Conservation (phyloP, 2,329 filamentous ascomycete genomes). For the Passalora sequoiae region DNA sequence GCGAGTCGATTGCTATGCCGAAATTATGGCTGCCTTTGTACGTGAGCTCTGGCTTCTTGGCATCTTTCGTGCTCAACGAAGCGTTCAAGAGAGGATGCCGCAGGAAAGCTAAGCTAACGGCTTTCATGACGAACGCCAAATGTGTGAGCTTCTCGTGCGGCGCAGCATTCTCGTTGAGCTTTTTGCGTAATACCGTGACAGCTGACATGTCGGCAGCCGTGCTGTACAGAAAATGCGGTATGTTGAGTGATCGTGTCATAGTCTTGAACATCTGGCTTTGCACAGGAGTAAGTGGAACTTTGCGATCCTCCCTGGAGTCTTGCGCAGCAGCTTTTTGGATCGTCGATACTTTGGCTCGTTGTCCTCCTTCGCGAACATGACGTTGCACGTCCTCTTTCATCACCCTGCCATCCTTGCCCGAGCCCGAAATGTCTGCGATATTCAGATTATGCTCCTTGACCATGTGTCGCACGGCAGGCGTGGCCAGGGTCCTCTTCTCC, state of each 20-base stretch:
- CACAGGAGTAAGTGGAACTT: conserved; percentile 65
- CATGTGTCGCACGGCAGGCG: conserved; percentile 85
- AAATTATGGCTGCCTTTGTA: conserved; percentile 88
- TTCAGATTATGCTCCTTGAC: conserved; percentile 73
- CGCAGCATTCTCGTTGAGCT: conserved; percentile 59
- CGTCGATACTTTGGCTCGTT: conserved; percentile 31
- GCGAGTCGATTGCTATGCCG: conserved; percentile 91
- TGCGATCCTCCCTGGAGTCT: conserved; percentile 55
- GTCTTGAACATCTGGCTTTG: conserved; percentile 95
- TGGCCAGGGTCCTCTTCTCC: conserved; percentile 74
- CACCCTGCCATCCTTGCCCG: conserved; percentile 85
- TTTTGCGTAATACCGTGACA: conserved; percentile 66
- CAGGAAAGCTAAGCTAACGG: conserved; percentile 76
- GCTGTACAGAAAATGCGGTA: conserved; percentile 93
- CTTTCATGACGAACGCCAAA: conserved; percentile 93
- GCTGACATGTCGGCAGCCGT: conserved; percentile 80
- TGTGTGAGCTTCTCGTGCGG: conserved; percentile 68
- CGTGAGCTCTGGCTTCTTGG: conserved; percentile 66
- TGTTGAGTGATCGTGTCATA: conserved; percentile 86
- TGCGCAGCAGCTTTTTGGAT: conserved; percentile 29
- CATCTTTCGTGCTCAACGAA: conserved; percentile 62
- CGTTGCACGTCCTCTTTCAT: conserved; percentile 81
- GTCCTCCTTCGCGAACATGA: conserved; percentile 38
- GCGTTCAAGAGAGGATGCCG: conserved; percentile 84
- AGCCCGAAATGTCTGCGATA: conserved; percentile 73